phyloP scores from a whole-genome alignment of 2,329 filamentous ascomycete species.

The Colletotrichum zoysiae region DNA sequence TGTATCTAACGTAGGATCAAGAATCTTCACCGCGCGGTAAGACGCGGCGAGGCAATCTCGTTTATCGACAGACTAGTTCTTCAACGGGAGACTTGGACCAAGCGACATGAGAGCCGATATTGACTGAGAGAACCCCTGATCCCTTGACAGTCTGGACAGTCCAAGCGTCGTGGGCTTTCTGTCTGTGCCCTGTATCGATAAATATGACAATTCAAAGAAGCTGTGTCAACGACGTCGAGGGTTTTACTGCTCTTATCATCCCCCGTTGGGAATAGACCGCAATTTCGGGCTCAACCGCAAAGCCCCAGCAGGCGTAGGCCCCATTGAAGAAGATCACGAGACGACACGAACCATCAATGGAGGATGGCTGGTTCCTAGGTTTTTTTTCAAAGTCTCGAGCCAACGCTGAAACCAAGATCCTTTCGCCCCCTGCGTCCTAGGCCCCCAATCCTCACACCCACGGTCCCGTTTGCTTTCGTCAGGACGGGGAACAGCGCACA shows the following conservation, averaged over 20 bases:
- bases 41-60: background rate
- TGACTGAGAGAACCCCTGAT: background rate
- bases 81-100: background rate
- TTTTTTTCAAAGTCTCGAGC: background rate
- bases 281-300: background rate
- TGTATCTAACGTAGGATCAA: background rate
- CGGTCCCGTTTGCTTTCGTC: background rate
- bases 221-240: background rate
- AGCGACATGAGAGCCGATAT: background rate
- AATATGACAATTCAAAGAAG: background rate
- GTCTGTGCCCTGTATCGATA: background rate
- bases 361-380: background rate
- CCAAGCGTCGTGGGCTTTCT: background rate
- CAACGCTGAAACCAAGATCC: background rate
- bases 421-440: background rate
- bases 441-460: background rate
- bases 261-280: background rate
- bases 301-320: background rate
- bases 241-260: background rate
- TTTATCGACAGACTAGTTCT: background rate
- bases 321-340: background rate
- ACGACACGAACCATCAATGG: background rate
- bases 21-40: conserved; percentile 2
- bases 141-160: background rate
- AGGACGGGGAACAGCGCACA: background rate